phyloP scores from a whole-genome alignment of 306 rosid species.

The Crotalaria pallida region DNA sequence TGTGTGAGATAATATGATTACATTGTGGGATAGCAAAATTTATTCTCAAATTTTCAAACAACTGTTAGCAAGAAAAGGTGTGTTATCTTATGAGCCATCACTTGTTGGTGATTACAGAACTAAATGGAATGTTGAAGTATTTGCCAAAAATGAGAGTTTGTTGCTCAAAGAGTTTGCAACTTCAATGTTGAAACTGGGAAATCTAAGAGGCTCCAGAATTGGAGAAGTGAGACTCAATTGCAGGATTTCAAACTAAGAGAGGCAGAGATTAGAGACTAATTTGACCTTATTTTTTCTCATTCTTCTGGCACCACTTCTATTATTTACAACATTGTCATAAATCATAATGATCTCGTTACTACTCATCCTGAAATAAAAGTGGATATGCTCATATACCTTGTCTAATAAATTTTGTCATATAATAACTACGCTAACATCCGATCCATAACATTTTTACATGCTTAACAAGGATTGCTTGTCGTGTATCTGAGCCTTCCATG shows the following conservation, averaged over 20 bases:
- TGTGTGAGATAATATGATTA: no score
- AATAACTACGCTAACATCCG: no score
- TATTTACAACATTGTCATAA: slow-evolving; percentile 4
- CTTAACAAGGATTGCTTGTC: no score
- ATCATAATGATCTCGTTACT: slow-evolving; percentile 4
- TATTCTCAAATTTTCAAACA: no score
- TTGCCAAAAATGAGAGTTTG: slow-evolving; percentile 48
- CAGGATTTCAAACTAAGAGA: slow-evolving; percentile 36
- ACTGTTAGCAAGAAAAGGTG: slow-evolving; percentile 45
- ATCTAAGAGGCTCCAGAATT: slow-evolving; percentile 35
- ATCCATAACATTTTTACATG: no score
- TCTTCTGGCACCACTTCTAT: slow-evolving; percentile 8
- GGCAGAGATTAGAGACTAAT: neutral
- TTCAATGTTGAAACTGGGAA: slow-evolving; percentile 74
- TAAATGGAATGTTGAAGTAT: slow-evolving; percentile 59
- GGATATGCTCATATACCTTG: slow-evolving; percentile 6
- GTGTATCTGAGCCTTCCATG: neutral
- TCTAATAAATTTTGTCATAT: no score
- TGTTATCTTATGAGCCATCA: slow-evolving; percentile 67
- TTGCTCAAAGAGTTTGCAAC: slow-evolving; percentile 58
- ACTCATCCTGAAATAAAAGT: slow-evolving; percentile 17
- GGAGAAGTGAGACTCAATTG: slow-evolving; percentile 71
- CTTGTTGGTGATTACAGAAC: slow-evolving; percentile 54
- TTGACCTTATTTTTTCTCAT: neutral
- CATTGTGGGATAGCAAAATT: no score